A percentile compares a stretch with the other conserved stretches of the same genome.
Evolutionary conservation across 2,329 filamentous ascomycete genomes (phyloP).

Genomic region (Ascosphaera pollenicola): DNA sequence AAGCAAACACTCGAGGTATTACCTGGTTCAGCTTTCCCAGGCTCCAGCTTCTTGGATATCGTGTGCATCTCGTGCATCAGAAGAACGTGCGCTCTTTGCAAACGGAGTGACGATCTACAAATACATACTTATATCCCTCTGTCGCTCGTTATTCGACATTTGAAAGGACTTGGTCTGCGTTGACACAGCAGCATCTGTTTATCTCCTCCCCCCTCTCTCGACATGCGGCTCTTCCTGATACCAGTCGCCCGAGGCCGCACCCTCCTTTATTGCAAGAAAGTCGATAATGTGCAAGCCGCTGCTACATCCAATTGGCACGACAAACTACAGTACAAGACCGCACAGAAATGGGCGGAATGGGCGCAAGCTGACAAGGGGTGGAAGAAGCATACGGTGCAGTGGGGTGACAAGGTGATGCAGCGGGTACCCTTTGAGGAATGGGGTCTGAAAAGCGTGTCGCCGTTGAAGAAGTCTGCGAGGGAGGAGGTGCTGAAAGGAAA

Average conservation of each 20-base stretch:
- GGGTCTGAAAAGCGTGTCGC: conserved; percentile 85
- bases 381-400: conserved; percentile 69
- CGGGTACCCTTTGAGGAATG: conserved; percentile 94
- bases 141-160: background rate
- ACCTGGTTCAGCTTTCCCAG: too few species aligned
- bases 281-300: conserved; percentile 32
- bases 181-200: too few species aligned
- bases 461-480: conserved; percentile 43
- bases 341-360: conserved; percentile 64
- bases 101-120: background rate
- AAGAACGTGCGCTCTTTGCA: too few species aligned
- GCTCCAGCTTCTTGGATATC: too few species aligned
- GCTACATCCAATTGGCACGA: conserved; percentile 40
- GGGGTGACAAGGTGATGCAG: conserved; percentile 67
- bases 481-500: conserved; percentile 34
- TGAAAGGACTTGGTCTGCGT: too few species aligned
- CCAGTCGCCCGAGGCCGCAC: conserved; percentile 81
- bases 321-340: conserved; percentile 46
- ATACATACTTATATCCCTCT: background rate
- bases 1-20: too few species aligned
- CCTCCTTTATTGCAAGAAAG: conserved; percentile 73
- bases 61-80: too few species aligned
- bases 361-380: conserved; percentile 66
- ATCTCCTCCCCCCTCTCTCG: background rate
- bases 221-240: conserved; percentile 82